Base-by-base conservation (phyloP, 345 rosid genomes). In the Carallia pectinifolia region DNA sequence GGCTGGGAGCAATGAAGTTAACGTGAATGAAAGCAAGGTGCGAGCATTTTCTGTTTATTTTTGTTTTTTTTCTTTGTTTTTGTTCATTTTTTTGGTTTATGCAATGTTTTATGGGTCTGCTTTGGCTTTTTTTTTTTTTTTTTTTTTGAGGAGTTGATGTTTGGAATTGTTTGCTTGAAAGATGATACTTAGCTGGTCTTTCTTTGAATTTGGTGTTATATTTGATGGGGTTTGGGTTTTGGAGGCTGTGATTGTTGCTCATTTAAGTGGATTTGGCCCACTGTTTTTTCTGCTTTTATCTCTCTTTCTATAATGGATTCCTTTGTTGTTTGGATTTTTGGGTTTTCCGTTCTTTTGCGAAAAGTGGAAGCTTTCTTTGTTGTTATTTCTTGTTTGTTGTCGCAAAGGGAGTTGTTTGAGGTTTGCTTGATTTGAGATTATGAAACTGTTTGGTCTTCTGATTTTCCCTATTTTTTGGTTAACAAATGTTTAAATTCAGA, bases 21-120 rank as follows among this genome's bases (percentile, higher is more conserved):
- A 81, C 76, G 81, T 86, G 70, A 87, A 80, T 29, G 98, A 92
- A 60, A 87, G 93, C 79, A 87, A 75, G 89, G 96, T 92, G 80
- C 65, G 69, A 54, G 71, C n/a, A 50, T 65, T 47, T 23, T 13
- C 6, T 44, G 18, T 0, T 18, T 12, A 50, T 10, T 63, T 40
- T 4, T n/a, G 8, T 9, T 13, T 34, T 63, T 58, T 44, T 18
- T 70, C 64, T 31, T 64, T 64, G 7, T 31, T 69, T 29, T 50
- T 65, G 33, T 37, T 65, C 66, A 8, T 18, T 54, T 23, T 18
- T 23, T 58, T 52, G 53, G 52, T 40, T 37, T 27, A 66, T 44
- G 6, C 36, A 50, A n/a, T 73, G 68, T 76, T 64, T 70, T 60
- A 61, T 67, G 75, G 66, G 70, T 74, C 58, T 71, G 31, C 74